A percentile compares a stretch with the other conserved stretches of the same genome.
Evolutionary conservation across 345 rosid genomes (phyloP).

Genomic region (Salix suchowensis): DNA sequence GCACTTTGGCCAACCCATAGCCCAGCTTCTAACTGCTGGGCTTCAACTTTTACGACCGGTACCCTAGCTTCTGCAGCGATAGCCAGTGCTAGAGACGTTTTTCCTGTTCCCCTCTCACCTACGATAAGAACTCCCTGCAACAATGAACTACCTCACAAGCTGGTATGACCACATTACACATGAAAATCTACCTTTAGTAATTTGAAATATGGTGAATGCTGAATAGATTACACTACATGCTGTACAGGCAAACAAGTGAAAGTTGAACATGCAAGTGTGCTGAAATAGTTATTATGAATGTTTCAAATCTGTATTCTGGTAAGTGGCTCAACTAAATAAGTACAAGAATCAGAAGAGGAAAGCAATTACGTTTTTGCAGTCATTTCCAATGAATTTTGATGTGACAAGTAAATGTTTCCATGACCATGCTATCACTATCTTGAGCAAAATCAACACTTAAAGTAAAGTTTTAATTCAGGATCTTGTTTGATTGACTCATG

Average conservation of each 20-base stretch:
- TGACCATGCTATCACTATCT: not conserved
- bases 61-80: slow-evolving; percentile 96
- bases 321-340: not conserved
- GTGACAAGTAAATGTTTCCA: not conserved
- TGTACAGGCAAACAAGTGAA: not conserved
- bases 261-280: not conserved
- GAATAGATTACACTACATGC: slow-evolving; percentile 11
- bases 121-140: slow-evolving; percentile 96
- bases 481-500: not conserved
- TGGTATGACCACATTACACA: not conserved
- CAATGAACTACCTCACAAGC: slow-evolving; percentile 9
- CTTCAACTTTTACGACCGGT: slow-evolving; percentile 81
- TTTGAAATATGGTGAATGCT: not conserved
- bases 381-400: not conserved
- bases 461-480: not conserved
- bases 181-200: not conserved
- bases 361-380: no score
- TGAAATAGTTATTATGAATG: not conserved
- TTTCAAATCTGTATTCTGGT: not conserved
- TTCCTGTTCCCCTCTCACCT: slow-evolving; percentile 96
- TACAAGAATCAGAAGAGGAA: not conserved
- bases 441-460: not conserved
- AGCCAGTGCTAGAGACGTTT: slow-evolving; percentile 86
- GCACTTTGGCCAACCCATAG: slow-evolving; percentile 99
- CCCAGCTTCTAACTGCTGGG: slow-evolving; percentile 95